Base-by-base conservation (phyloP, 805 yeast genomes). In the Hanseniaspora jakobsenii region DNA sequence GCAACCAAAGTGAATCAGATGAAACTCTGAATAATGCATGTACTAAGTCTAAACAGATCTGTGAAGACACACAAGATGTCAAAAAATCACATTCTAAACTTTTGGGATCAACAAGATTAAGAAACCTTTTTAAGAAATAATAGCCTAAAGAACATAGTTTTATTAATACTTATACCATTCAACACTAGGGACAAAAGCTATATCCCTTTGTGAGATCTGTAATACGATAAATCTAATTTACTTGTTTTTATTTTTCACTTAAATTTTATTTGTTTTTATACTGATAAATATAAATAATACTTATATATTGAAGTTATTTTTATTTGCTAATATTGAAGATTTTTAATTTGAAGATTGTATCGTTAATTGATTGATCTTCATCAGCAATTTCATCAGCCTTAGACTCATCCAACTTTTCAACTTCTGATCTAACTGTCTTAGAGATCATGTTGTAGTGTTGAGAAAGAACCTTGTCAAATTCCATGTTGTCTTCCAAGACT, bases 361-460 rank as follows among this genome's bases (percentile, higher is more conserved):
- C 94, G 55, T 82, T 83, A 63, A 76, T 78, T 51, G 71, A 64
- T 62, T 85, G 93, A 57, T 85, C 94, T 66, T 89, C 97, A 55
- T 85, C 94, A 48, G 81, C 86, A 53, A 91, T 73, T 47, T 82
- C 70, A 21, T 60, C 66, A 21, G 61, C 56, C 40, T 55, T 66
- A n/a, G 70, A 65, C 32, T 70, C 66, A 50, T 66, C 66, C 48
- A 62, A 63, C 32, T 66, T 67, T 29, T 66, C 55, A 51, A 67
- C 54, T 56, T 61, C 62, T 42, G 72, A 73, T 65, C 84, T 80
- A 48, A 94, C 76, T 32, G 86, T 74, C 70, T 87, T 89, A 46
- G 73, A 64, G 52, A 91, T 68, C 62, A 86, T 66, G 5, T 74
- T 82, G 38, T 66, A 64, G 64, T 91, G 87, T 39, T 67, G 67